phyloP scores from a whole-genome alignment of 2,329 filamentous ascomycete genomes.

The Knufia petricola region DNA sequence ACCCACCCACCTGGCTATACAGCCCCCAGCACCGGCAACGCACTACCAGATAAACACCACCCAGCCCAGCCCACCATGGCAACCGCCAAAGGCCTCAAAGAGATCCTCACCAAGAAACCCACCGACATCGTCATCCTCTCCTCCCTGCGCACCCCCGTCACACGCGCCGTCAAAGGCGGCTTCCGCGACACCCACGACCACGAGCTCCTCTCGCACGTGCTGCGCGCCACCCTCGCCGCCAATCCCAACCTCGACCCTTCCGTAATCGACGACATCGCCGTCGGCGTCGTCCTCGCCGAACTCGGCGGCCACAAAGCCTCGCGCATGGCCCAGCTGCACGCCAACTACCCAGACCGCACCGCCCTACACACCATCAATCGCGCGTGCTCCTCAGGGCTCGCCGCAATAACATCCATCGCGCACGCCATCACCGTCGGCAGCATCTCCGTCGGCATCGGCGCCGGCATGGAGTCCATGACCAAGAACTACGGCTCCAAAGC shows the following conservation, averaged over 20 bases:
- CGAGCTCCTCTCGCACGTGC: conserved; percentile 60
- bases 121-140: conserved; percentile 82
- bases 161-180: conserved; percentile 69
- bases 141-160: conserved; percentile 79
- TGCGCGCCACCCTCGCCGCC: conserved; percentile 59
- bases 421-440: conserved; percentile 65
- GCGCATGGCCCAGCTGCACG: conserved; percentile 81
- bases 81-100: conserved; percentile 55
- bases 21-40: background rate
- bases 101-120: conserved; percentile 68
- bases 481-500: conserved; percentile 75
- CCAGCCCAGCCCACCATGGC: background rate
- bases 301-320: conserved; percentile 84
- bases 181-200: conserved; percentile 87
- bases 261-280: conserved; percentile 67
- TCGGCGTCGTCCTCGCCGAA: conserved; percentile 84
- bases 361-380: conserved; percentile 81
- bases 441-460: conserved; percentile 67
- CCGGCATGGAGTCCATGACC: conserved; percentile 95
- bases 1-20: conserved; percentile 4
- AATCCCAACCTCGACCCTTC: conserved; percentile 63
- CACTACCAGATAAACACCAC: no score
- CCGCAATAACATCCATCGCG: conserved; percentile 65
- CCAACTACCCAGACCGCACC: conserved; percentile 62
- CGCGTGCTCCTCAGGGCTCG: conserved; percentile 70